Evolutionary conservation across 2,329 filamentous ascomycete species (phyloP), one percentile per base, ranked within the genome.

Genomic region (Pseudohalonectria lignicola): DNA sequence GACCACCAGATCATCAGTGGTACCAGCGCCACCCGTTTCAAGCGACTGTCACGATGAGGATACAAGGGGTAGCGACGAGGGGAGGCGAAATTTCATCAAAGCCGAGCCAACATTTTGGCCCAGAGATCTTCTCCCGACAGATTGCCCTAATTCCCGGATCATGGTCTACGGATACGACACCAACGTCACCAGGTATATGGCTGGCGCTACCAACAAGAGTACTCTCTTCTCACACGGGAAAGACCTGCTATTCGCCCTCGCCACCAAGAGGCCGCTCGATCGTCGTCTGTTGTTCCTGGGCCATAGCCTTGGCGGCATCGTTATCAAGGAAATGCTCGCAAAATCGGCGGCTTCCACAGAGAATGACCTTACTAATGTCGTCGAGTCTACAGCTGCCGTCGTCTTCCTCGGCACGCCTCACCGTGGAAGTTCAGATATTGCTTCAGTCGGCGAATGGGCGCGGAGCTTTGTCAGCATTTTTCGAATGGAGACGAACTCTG

Each of bases 331-430:
- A 16, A 40, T 43, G 37, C 31, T 43, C 8, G 16, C 32, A 2
- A 19, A 23, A 28, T 39, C 41, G 10, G 28, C 35, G 4, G 15
- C 23, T 1, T 39, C 41, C 5, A 29, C 4, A 15, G 41, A 44
- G 20, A 15, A 34, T 15, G 31, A 5, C 7, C 11, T 41, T 4
- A 34, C 15, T 3, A n/a, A 44, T 17, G 35, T 49, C 16, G 31
- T 45, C 8, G 5, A 37, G 1, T 39, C 36, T 2, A 47, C 40
- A 5, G 23, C 16, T 1, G 40, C 34, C 13, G 37, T 46, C 10
- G 21, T 45, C 1, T 49, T 48, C 29, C 31, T 48, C 2, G 45
- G 46, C 3, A 47, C 43, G 4, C 46, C 46, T 1, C 47, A 48
- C 19, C 34, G 45, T 4, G 44, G 42, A 1, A 50, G 46, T 29